These are phyloP conservation scores for Kokia cookei DNA, from an alignment of 441 rosid genomes.

Conservation along the genomic window DNA sequence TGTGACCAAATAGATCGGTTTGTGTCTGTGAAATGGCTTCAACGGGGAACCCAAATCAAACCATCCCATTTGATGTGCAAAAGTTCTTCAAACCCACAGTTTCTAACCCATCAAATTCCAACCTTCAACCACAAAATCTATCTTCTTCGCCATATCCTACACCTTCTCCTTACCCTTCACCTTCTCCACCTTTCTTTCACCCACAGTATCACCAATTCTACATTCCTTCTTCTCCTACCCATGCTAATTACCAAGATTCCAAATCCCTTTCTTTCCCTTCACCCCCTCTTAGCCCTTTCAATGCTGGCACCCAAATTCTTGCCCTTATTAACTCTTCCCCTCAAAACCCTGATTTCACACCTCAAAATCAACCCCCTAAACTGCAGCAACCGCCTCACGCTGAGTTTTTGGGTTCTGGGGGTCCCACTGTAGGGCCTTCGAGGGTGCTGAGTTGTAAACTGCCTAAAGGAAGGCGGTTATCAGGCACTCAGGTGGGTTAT, in stretches of 20 bases:
- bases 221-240: slow-evolving; percentile 27
- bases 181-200: slow-evolving; percentile 40
- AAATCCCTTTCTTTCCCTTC: slow-evolving; percentile 41
- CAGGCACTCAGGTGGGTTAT: slow-evolving; percentile 36
- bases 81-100: slow-evolving; percentile 29
- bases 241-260: slow-evolving; percentile 17
- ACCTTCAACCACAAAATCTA: not conserved
- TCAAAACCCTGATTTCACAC: slow-evolving; percentile 6
- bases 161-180: slow-evolving; percentile 46
- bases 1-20: not conserved
- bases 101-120: slow-evolving; percentile 4
- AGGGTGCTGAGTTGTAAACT: slow-evolving; percentile 41
- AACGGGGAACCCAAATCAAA: slow-evolving; percentile 28
- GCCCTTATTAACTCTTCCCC: slow-evolving; percentile 50
- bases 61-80: slow-evolving; percentile 25
- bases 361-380: slow-evolving; percentile 16
- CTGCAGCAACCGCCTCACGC: slow-evolving; percentile 15
- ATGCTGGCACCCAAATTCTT: slow-evolving; percentile 62
- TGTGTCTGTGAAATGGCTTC: slow-evolving; percentile 19
- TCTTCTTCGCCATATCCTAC: slow-evolving; percentile 18
- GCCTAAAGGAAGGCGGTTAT: slow-evolving; percentile 46
- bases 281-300: slow-evolving; percentile 37
- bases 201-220: slow-evolving; percentile 33
- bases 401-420: slow-evolving; percentile 26
- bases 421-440: slow-evolving; percentile 20